Evolutionary conservation across 2,329 filamentous ascomycete genomes (phyloP).

Genomic region (Biscogniauxia mediterranea): DNA sequence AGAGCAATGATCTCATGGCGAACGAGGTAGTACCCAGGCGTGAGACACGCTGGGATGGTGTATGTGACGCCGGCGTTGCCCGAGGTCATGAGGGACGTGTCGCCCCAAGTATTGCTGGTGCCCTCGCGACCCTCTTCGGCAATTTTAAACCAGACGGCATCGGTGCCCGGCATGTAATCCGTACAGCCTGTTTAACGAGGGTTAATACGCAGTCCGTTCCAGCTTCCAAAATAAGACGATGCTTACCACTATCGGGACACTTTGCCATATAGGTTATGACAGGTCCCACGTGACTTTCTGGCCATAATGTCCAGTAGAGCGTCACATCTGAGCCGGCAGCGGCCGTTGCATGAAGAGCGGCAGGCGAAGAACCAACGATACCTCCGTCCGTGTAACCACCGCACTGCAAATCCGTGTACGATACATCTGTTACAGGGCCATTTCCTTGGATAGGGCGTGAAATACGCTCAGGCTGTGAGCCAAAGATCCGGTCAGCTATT

Average conservation of each 20-base stretch:
- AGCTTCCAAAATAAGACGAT: not conserved
- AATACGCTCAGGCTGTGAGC: slow-evolving; percentile 45
- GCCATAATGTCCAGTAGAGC: slow-evolving; percentile 54
- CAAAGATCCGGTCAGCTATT: slow-evolving; percentile 20
- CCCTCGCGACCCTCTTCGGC: slow-evolving; percentile 49
- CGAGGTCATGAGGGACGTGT: slow-evolving; percentile 43
- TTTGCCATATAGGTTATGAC: slow-evolving; percentile 59
- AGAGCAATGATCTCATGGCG: slow-evolving; percentile 58
- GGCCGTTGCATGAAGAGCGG: slow-evolving; percentile 51
- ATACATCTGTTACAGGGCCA: slow-evolving; percentile 55
- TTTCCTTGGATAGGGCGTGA: slow-evolving; percentile 58
- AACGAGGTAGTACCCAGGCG: slow-evolving; percentile 55
- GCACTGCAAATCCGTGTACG: slow-evolving; percentile 54
- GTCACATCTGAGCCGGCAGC: slow-evolving; percentile 53
- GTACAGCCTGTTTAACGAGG: slow-evolving; percentile 15
- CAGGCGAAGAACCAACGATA: slow-evolving; percentile 47
- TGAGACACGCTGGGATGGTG: slow-evolving; percentile 53
- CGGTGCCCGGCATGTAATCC: slow-evolving; percentile 21
- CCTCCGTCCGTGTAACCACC: slow-evolving; percentile 51
- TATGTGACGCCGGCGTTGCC: slow-evolving; percentile 45
- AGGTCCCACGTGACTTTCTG: slow-evolving; percentile 51
- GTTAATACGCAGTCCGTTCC: not conserved
- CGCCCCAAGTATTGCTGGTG: slow-evolving; percentile 49
- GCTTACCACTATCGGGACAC: slow-evolving; percentile 49
- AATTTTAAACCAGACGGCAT: slow-evolving; percentile 56